Percentiles rank a stretch among this genome's conserved stretches.
Conservation (phyloP, 164 flowering plant genomes). For the Nymphaea thermarum region DNA sequence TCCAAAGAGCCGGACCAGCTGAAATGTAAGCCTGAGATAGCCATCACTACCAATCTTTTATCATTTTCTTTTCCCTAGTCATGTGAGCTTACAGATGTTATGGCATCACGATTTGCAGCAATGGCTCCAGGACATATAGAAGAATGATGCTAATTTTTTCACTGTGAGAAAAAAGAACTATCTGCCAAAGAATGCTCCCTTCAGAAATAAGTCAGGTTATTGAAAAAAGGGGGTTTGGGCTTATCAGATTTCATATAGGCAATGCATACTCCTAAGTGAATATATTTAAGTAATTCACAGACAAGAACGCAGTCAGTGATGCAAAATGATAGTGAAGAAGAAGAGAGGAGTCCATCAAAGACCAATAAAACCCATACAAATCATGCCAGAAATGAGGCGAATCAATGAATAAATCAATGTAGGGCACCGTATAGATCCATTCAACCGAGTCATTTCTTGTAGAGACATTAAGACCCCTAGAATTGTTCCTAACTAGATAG, state of each 20-base stretch:
- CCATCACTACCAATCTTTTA: too few species aligned
- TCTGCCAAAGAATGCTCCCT: too few species aligned
- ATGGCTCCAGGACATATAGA: too few species aligned
- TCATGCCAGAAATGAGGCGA: background rate
- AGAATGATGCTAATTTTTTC: too few species aligned
- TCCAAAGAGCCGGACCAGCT: too few species aligned
- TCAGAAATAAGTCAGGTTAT: background rate
- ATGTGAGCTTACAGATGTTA: too few species aligned
- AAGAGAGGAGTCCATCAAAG: background rate
- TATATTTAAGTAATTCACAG: conserved; percentile 61
- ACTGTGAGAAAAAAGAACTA: too few species aligned
- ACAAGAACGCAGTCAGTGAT: conserved; percentile 46
- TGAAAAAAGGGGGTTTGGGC: background rate
- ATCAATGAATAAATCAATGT: background rate
- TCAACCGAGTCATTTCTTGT: conserved; percentile 5
- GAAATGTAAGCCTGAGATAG: too few species aligned
- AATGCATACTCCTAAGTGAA: conserved; percentile 35
- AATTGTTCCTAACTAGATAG: conserved; percentile 1
- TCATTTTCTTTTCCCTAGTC: too few species aligned
- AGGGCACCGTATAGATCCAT: conserved; percentile 6
- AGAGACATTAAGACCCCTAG: conserved; percentile 4
- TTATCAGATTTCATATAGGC: conserved; percentile 21
- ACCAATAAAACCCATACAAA: background rate
- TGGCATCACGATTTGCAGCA: too few species aligned
- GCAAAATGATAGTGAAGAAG: conserved; percentile 21